Conservation (phyloP, 2,329 filamentous ascomycete genomes). For the Neonectria coccinea region DNA sequence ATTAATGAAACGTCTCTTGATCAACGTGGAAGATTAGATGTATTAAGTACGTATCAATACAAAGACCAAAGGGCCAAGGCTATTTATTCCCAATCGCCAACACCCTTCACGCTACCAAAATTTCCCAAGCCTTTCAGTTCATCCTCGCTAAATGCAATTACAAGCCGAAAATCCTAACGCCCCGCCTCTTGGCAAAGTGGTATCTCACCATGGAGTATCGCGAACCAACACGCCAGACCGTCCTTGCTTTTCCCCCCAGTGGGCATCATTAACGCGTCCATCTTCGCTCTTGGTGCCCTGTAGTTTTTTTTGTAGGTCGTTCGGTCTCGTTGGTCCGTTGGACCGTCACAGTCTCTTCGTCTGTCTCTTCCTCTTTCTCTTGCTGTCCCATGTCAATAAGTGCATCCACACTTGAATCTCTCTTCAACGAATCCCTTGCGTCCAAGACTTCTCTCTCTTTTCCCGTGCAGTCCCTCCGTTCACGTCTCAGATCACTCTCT, state of each 20-base stretch:
- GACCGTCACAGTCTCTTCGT: constrained; percentile 1
- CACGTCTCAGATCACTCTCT: not conserved
- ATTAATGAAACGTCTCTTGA: not conserved
- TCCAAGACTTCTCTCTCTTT: not conserved
- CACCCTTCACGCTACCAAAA: constrained; percentile 14
- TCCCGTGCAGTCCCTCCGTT: not conserved
- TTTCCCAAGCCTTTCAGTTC: constrained; percentile 18
- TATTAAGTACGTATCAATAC: constrained; percentile 28
- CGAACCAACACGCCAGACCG: constrained; percentile 28
- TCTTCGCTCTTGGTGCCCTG: constrained; percentile 15
- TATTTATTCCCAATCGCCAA: constrained; percentile 18
- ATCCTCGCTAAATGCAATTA: constrained; percentile 25
- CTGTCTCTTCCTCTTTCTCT: not conserved
- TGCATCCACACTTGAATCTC: not conserved
- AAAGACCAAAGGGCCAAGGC: constrained; percentile 15
- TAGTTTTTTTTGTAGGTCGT: constrained; percentile 3
- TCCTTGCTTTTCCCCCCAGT: constrained; percentile 13
- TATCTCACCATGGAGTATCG: constrained; percentile 26
- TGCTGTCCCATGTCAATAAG: not conserved
- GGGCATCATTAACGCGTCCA: constrained; percentile 6
- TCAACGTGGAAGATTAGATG: constrained; percentile 16
- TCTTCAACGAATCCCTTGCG: not conserved
- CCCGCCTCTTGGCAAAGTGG: constrained; percentile 21
- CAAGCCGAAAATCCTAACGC: constrained; percentile 22
- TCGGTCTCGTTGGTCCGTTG: constrained; percentile 1